These are phyloP conservation scores for Lentinula sp. DNA, from an alignment of 768 basidiomycete species.

Conservation along the genomic window DNA sequence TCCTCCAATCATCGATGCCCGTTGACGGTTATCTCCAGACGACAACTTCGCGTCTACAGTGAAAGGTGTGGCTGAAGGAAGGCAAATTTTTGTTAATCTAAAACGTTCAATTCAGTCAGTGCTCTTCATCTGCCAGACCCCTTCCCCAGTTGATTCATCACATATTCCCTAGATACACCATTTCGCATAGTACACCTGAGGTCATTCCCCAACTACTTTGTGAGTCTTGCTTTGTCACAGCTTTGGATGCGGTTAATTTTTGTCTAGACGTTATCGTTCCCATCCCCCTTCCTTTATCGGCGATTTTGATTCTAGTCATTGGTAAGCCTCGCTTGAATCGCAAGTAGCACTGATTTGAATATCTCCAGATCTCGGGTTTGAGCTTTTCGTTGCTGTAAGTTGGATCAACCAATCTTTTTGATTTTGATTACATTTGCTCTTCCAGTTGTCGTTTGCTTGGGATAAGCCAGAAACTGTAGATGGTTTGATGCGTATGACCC, in stretches of 20 bases:
- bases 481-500: conserved; percentile 61
- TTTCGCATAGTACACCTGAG: conserved; percentile 64
- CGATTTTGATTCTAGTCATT: conserved; percentile 66
- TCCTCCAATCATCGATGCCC: too few species aligned
- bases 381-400: conserved; percentile 59
- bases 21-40: conserved; percentile 24
- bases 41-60: conserved; percentile 73
- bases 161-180: conserved; percentile 40
- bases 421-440: background rate
- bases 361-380: conserved; percentile 62
- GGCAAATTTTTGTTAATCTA: conserved; percentile 64
- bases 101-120: conserved; percentile 65
- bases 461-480: conserved; percentile 61
- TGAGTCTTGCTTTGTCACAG: conserved; percentile 21
- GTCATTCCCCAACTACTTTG: conserved; percentile 66
- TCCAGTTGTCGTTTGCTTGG: conserved; percentile 65
- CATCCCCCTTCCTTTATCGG: conserved; percentile 58
- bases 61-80: conserved; percentile 65
- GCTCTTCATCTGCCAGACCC: background rate
- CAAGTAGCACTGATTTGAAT: background rate
- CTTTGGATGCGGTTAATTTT: background rate
- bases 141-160: background rate
- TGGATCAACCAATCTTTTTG: background rate
- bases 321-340: conserved; percentile 29
- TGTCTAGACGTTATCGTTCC: conserved; percentile 59